Conservation (phyloP, 108 stramenopile species). For the Cyclotella distinguenda region DNA sequence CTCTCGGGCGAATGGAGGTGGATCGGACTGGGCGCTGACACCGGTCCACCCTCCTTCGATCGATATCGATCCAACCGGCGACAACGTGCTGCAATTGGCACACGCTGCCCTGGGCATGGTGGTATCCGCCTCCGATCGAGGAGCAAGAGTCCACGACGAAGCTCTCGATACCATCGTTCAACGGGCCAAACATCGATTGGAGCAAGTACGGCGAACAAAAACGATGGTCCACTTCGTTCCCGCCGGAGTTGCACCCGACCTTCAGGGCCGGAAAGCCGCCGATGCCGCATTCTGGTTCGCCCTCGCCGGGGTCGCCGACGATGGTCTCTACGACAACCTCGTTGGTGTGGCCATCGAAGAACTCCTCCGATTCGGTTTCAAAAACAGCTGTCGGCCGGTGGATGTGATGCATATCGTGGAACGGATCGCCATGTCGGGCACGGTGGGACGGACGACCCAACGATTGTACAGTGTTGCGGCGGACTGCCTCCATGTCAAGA, state of each 20-base stretch:
- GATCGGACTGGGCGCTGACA: slow-evolving; percentile 52
- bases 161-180: slow-evolving; percentile 21
- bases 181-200: slow-evolving; percentile 27
- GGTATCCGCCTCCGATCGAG: slow-evolving; percentile 42
- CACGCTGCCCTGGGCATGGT: slow-evolving; percentile 66
- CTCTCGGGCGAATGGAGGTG: slow-evolving; percentile 59
- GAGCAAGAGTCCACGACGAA: slow-evolving; percentile 16
- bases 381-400: slow-evolving; percentile 61
- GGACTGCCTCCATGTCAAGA: slow-evolving; percentile 36
- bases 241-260: slow-evolving; percentile 17
- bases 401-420: slow-evolving; percentile 67
- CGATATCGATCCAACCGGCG: slow-evolving; percentile 11
- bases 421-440: slow-evolving; percentile 65
- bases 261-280: slow-evolving; percentile 73
- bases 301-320: slow-evolving; percentile 49
- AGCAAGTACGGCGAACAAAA: slow-evolving; percentile 19
- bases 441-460: slow-evolving; percentile 1
- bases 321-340: slow-evolving; percentile 45
- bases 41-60: background rate
- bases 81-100: slow-evolving; percentile 63
- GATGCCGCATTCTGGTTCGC: slow-evolving; percentile 86
- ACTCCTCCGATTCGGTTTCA: slow-evolving; percentile 55
- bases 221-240: slow-evolving; percentile 9
- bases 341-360: slow-evolving; percentile 51
- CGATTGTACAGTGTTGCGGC: slow-evolving; percentile 38